Base-by-base conservation (phyloP, 2,329 filamentous ascomycete genomes). In the Cladosporium sp. region DNA sequence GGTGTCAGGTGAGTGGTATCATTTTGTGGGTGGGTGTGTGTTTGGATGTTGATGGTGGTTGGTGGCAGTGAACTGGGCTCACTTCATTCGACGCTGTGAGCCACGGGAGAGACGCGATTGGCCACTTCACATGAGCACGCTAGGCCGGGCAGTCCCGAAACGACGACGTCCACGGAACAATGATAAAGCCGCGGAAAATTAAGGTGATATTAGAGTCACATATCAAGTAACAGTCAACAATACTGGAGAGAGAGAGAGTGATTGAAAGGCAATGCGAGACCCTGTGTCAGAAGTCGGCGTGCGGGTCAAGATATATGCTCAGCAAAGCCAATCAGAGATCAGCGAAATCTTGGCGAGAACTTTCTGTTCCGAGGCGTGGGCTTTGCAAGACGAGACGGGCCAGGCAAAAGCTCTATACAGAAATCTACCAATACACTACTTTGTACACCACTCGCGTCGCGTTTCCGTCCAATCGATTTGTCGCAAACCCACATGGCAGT, bases 251-350 rank as follows among this genome's bases (percentile, higher is more conserved):
- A 6, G 49, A 32, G 53, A n/a, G 30, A 36, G n/a, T 11, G 13
- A 21, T 32, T 14, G 53, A 7, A 34, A 28, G 7, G 14, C 28
- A 43, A 28, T 21, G 51, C 28, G 8, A 8, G 25, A 28, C 43
- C 8, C 2, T 11, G 18, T 58, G 59, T 21, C 56, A 56, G 43
- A 66, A 32, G 18, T 39, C 34, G 56, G 16, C 30, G 51, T 39
- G 43, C 63, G 62, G 62, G 56, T 46, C 63, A 57, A 65, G 30
- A 39, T 3, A 34, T 59, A 26, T 49, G 58, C 3, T 4, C 57
- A 49, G 6, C 32, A 32, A 32, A n/a, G n/a, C n/a, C n/a, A n/a
- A n/a, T 26, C 14, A 28, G 14, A 21, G n/a, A 18, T 39, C 54
- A 34, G 39, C 54, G 32, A 57, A 57, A 57, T 57, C 32, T 57